These are phyloP conservation scores for Epichloe scottii DNA, from an alignment of 2,329 filamentous ascomycete genomes.

Conservation along the genomic window DNA sequence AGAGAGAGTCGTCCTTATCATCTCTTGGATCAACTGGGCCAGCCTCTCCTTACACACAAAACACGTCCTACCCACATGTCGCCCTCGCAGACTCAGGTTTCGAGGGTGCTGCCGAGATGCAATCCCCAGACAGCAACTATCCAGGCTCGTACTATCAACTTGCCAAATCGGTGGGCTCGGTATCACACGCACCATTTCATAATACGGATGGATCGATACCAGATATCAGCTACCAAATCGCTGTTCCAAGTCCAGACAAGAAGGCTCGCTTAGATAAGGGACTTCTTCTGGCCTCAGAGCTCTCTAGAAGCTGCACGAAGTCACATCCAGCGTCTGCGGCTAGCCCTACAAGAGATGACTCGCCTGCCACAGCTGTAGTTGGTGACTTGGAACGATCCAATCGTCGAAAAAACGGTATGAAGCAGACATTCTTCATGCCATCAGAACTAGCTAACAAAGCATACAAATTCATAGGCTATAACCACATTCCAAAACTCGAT, in stretches of 20 bases:
- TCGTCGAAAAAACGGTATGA: slow-evolving; percentile 43
- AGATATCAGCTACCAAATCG: slow-evolving; percentile 28
- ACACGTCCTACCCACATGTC: slow-evolving; percentile 45
- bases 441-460: slow-evolving; percentile 23
- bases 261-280: slow-evolving; percentile 28
- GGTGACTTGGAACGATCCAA: slow-evolving; percentile 36
- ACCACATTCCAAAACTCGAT: slow-evolving; percentile 60
- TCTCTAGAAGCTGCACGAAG: slow-evolving; percentile 25
- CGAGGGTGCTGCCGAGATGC: slow-evolving; percentile 34
- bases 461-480: slow-evolving; percentile 31
- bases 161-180: slow-evolving; percentile 28
- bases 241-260: slow-evolving; percentile 23
- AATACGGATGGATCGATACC: slow-evolving; percentile 24
- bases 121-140: slow-evolving; percentile 15
- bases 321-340: slow-evolving; percentile 45
- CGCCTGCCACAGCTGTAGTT: slow-evolving; percentile 42
- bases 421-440: not conserved
- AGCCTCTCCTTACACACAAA: slow-evolving; percentile 43
- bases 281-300: slow-evolving; percentile 33
- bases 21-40: slow-evolving; percentile 49
- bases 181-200: slow-evolving; percentile 29
- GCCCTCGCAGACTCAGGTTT: slow-evolving; percentile 36
- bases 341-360: slow-evolving; percentile 45
- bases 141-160: slow-evolving; percentile 33
- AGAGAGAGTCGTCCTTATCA: slow-evolving; percentile 49